Evolutionary conservation across 345 rosid genomes (phyloP).

Genomic region (Limnanthes douglasii): DNA sequence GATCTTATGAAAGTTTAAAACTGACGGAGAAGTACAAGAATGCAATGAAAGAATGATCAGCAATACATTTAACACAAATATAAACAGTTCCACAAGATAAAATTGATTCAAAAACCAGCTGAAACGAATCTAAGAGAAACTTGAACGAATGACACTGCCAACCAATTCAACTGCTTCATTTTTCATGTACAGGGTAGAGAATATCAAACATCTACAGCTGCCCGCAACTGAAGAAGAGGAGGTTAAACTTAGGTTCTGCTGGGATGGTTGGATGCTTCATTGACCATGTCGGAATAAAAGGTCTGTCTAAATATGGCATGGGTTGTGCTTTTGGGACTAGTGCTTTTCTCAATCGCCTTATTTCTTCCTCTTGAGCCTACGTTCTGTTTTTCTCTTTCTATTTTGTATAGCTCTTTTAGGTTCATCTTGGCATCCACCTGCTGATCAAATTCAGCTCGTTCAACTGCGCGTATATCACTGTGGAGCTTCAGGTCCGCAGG

Average conservation of each 20-base stretch:
- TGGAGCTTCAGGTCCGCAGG: constrained; percentile 62
- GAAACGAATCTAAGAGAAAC: no score
- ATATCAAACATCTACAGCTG: no score
- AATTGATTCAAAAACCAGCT: no score
- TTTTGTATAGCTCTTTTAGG: constrained; percentile 66
- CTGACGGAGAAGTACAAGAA: no score
- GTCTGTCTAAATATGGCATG: constrained; percentile 93
- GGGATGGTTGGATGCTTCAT: constrained; percentile 71
- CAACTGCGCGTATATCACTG: constrained; percentile 67
- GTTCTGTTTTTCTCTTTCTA: constrained; percentile 77
- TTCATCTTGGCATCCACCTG: constrained; percentile 84
- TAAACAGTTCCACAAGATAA: no score
- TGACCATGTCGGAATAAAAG: constrained; percentile 94
- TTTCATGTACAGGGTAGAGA: no score
- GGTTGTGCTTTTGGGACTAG: constrained; percentile 93
- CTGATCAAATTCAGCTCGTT: constrained; percentile 83
- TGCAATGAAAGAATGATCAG: no score
- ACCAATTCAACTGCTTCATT: no score
- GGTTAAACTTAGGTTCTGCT: constrained; percentile 66
- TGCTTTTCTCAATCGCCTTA: constrained; percentile 67
- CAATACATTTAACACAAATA: no score
- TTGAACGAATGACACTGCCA: no score
- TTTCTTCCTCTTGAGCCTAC: constrained; percentile 89
- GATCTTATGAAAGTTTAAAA: no score
- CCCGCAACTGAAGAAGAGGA: no score